Base-by-base conservation (phyloP, 2,329 filamentous ascomycete species). In the Setomelanomma holmii region DNA sequence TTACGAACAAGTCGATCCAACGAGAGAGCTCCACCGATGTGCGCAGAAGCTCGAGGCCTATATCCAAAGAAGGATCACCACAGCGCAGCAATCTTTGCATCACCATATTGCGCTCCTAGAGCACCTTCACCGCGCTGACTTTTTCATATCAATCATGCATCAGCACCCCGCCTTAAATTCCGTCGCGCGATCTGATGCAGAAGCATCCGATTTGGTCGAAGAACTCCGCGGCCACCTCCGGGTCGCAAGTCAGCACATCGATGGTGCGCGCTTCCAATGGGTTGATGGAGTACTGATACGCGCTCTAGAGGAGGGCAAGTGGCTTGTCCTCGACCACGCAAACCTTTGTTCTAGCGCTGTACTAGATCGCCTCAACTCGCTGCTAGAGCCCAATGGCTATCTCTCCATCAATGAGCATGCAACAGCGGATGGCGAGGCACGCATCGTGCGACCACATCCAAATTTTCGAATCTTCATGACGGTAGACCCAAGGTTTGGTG, bases 311-410 rank as follows among this genome's bases (percentile, higher is more conserved):
- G 81, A 88, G 62, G 95, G 95, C 12, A 85, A 92, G 55, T 99
- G 95, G 95, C 81, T 99, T 16, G 88, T 99, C 10, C 85, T 99
- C 19, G 95, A 99, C 75, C 97, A 99, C 74, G 95, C 96, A 54
- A 99, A 99, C 68, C 83, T 99, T 51, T 99, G 96, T 78, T 97
- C 89, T 67, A 89, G 93, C 20, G 96, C 93, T 5, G 95, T 99
- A 1, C 83, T 99, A 8, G 95, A 99, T 75, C 85, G 96, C 56
- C 79, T 99, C 45, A 99, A 99, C 73, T 98, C 95, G 0, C 79
- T 99, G 7, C 87, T 98, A 6, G 95, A 99, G 71, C 93, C 92
- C 0, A 88, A 93, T 66, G 95, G 95, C 1, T 87, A 86, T 56
- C 79, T 99, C 19, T 91, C 90, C 64, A 89, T 99, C 71, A 98